Conservation (phyloP, 176 grass and related monocot genomes). For the Oropetium thomaeum region DNA sequence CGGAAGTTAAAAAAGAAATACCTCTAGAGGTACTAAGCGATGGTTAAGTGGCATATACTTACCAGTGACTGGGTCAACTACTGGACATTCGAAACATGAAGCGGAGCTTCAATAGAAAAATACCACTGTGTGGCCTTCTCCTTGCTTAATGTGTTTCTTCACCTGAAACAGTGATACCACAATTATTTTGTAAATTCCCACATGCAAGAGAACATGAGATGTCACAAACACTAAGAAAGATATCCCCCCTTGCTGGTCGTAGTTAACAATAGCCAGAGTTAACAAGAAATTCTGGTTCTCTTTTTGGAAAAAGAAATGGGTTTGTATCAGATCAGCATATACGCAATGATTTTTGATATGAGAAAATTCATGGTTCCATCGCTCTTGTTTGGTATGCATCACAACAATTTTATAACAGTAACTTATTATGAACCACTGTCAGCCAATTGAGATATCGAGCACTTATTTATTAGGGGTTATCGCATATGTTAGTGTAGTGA, state of each 20-base stretch:
- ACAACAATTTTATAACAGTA: conserved; percentile 5
- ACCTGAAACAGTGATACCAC: conserved; percentile 47
- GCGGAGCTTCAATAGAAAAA: conserved; percentile 95
- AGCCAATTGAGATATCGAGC: not conserved
- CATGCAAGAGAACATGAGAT: not conserved
- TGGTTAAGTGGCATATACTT: conserved; percentile 36
- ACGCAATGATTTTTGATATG: not conserved
- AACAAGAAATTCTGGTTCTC: not conserved
- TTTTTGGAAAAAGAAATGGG: too few relatives aligned
- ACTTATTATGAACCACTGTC: not conserved
- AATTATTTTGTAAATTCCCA: not conserved
- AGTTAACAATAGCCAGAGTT: not conserved
- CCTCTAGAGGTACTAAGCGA: conserved; percentile 3
- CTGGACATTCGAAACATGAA: conserved; percentile 99
- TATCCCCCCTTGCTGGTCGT: not conserved
- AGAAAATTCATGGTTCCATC: not conserved
- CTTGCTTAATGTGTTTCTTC: conserved; percentile 97
- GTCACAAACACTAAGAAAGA: not conserved
- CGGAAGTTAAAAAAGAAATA: not conserved
- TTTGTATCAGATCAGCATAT: not conserved
- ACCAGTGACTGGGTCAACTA: conserved; percentile 84
- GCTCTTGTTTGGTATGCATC: not conserved
- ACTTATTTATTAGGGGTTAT: not conserved
- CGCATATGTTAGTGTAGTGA: not conserved
- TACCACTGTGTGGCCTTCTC: conserved; percentile 83